phyloP scores from a whole-genome alignment of 1,284 basidiomycete species.

The Leccinum pachyderme region DNA sequence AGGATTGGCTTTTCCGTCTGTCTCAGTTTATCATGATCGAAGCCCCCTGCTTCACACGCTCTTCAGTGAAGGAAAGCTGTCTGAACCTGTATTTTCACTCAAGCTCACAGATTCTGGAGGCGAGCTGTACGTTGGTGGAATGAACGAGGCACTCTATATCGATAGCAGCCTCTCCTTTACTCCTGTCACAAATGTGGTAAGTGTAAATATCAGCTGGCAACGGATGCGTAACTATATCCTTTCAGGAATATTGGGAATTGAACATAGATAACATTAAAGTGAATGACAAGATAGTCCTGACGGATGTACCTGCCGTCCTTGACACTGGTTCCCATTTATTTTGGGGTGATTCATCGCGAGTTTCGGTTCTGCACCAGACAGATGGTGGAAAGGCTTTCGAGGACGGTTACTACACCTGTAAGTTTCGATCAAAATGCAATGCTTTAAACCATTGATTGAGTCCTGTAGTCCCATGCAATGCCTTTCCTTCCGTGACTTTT shows the following conservation, averaged over 20 bases:
- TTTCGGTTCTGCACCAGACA: not conserved
- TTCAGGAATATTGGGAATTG: not conserved
- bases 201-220: not conserved
- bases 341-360: not conserved
- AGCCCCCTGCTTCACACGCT: not conserved
- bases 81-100: not conserved
- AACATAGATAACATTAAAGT: not conserved
- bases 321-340: not conserved
- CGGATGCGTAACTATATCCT: not conserved
- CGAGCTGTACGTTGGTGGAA: not conserved
- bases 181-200: not conserved
- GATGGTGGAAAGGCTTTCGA: not conserved
- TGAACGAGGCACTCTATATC: not conserved
- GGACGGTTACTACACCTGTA: not conserved
- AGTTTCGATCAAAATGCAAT: not conserved
- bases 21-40: not conserved
- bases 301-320: not conserved
- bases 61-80: not conserved
- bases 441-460: not conserved
- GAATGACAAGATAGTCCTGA: not conserved
- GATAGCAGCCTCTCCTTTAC: not conserved
- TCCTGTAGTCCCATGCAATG: not conserved
- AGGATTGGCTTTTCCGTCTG: not conserved
- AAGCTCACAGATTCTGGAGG: not conserved
- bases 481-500: not conserved